These are phyloP conservation scores for Curvularia lunata DNA, from an alignment of 2,329 filamentous ascomycete genomes.

Conservation along the genomic window DNA sequence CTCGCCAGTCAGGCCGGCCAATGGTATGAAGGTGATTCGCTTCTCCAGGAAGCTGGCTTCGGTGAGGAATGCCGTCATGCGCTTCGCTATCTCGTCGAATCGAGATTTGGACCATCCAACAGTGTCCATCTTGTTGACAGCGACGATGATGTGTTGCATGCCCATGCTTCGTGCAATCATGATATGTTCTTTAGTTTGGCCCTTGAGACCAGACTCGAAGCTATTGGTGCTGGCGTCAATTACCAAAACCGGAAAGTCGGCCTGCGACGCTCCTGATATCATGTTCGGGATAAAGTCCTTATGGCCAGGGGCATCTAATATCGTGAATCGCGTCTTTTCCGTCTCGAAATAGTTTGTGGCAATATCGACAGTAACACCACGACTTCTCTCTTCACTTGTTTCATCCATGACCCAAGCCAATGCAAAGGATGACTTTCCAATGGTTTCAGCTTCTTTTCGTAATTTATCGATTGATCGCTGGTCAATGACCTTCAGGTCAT, in stretches of 20 bases:
- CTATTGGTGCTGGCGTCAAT: slow-evolving; percentile 90
- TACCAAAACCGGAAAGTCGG: slow-evolving; percentile 93
- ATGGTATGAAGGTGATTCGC: slow-evolving; percentile 85
- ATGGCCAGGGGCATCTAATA: slow-evolving; percentile 93
- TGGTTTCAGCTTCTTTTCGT: slow-evolving; percentile 83
- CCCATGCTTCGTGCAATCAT: slow-evolving; percentile 89
- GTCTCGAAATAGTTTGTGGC: slow-evolving; percentile 95
- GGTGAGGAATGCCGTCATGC: slow-evolving; percentile 81
- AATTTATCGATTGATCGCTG: slow-evolving; percentile 88
- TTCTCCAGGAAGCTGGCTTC: slow-evolving; percentile 81
- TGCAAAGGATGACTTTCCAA: slow-evolving; percentile 94
- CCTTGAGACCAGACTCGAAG: slow-evolving; percentile 91
- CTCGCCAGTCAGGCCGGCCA: slow-evolving; percentile 86
- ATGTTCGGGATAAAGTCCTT: slow-evolving; percentile 98
- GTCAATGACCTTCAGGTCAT: slow-evolving; percentile 87
- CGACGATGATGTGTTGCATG: slow-evolving; percentile 84
- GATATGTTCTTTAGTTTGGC: slow-evolving; percentile 93
- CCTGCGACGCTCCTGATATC: slow-evolving; percentile 95
- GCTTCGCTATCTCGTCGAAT: slow-evolving; percentile 83
- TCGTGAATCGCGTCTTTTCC: slow-evolving; percentile 83
- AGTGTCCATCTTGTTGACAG: slow-evolving; percentile 93
- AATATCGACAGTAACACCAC: slow-evolving; percentile 96
- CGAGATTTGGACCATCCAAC: slow-evolving; percentile 81
- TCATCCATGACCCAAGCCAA: slow-evolving; percentile 97
- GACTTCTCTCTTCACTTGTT: slow-evolving; percentile 82